Evolutionary conservation across 2,329 filamentous ascomycete genomes (phyloP).

Genomic region (Colletotrichum chlorophyti): DNA sequence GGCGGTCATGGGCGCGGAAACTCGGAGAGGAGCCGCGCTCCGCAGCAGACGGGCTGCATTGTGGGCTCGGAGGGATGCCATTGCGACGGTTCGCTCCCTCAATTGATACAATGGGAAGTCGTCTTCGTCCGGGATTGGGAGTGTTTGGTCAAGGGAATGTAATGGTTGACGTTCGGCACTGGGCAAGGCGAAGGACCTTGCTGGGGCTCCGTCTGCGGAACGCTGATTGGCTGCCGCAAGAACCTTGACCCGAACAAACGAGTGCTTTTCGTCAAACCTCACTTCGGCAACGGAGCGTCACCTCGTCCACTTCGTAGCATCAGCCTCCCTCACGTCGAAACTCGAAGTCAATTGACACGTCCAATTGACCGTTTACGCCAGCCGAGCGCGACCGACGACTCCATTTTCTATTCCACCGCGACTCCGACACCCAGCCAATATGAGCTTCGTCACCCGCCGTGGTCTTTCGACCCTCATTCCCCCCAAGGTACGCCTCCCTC

Average conservation of each 20-base stretch:
- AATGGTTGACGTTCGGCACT: slow-evolving; percentile 33
- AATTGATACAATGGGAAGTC: slow-evolving; percentile 10
- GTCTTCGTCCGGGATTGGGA: slow-evolving; percentile 4
- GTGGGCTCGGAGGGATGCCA: slow-evolving; percentile 71
- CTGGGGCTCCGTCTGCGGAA: slow-evolving; percentile 30
- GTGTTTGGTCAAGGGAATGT: slow-evolving; percentile 25
- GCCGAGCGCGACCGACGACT: slow-evolving; percentile 34
- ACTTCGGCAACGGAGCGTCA: slow-evolving; percentile 30
- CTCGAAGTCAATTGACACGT: slow-evolving; percentile 28
- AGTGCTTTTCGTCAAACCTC: slow-evolving; percentile 55
- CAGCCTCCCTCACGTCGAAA: slow-evolving; percentile 27
- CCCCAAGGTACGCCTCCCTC: slow-evolving; percentile 78
- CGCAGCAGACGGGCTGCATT: slow-evolving; percentile 60
- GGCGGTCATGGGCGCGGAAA: slow-evolving; percentile 49
- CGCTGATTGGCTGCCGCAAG: slow-evolving; percentile 53
- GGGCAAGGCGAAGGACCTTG: slow-evolving; percentile 29
- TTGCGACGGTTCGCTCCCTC: slow-evolving; percentile 43
- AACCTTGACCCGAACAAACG: slow-evolving; percentile 49
- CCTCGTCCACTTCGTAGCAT: slow-evolving; percentile 19
- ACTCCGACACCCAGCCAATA: slow-evolving; percentile 60
- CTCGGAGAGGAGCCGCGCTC: slow-evolving; percentile 46
- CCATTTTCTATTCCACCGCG: slow-evolving; percentile 34
- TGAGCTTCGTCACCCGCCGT: slow-evolving; percentile 92
- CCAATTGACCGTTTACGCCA: slow-evolving; percentile 26
- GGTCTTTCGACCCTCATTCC: slow-evolving; percentile 98